Percentiles rank a stretch among this genome's conserved stretches.
Evolutionary conservation across 371 early-diverging fungal genomes (phyloP).

Genomic region (Parasitella parasitica): DNA sequence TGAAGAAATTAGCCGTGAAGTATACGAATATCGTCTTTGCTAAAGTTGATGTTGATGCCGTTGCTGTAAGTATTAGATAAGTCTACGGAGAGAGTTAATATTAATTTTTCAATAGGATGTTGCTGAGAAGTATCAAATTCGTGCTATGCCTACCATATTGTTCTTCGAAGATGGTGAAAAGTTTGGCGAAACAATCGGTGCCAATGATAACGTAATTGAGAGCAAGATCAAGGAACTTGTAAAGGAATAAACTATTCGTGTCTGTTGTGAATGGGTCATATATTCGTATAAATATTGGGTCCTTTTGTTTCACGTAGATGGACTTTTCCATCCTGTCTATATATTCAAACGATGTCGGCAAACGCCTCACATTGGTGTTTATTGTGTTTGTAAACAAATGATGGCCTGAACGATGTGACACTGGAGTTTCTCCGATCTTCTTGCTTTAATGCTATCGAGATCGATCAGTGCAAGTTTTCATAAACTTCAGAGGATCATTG

Average conservation of each 20-base stretch:
- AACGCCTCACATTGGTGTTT: no score
- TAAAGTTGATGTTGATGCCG: conserved; percentile 85
- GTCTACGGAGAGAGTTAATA: background rate
- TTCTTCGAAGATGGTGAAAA: conserved; percentile 74
- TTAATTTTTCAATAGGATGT: conserved; percentile 53
- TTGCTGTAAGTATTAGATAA: conserved; percentile 40
- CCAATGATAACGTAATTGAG: conserved; percentile 42
- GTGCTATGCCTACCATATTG: conserved; percentile 93
- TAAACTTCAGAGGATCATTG: no score
- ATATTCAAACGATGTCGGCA: no score
- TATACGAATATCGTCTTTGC: conserved; percentile 66
- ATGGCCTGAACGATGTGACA: no score
- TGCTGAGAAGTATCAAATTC: conserved; percentile 63
- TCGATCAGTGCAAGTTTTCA: no score
- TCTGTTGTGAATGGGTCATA: no score
- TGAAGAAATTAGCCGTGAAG: conserved; percentile 53
- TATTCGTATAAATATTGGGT: background rate
- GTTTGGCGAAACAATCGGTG: conserved; percentile 75
- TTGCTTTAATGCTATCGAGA: no score
- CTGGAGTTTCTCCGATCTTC: no score
- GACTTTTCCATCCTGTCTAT: background rate
- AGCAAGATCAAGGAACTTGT: conserved; percentile 10
- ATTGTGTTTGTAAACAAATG: no score
- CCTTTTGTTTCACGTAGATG: background rate
- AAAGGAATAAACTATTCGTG: background rate